Evolutionary conservation across 2,329 filamentous ascomycete genomes (phyloP).

Genomic region (Monilinia laxa): DNA sequence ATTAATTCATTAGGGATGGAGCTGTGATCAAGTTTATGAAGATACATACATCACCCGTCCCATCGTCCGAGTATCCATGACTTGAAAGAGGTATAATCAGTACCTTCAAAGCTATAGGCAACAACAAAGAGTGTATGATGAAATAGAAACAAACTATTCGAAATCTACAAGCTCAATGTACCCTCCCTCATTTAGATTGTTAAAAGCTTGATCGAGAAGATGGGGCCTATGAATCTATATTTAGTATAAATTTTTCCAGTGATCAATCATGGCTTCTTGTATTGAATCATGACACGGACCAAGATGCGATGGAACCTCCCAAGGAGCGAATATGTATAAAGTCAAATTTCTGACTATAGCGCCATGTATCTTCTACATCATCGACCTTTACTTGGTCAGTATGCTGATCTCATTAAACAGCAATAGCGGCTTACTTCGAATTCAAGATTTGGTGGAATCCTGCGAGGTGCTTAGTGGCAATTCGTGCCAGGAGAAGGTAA

Average conservation of each 20-base stretch:
- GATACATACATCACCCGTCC: conserved; percentile 7
- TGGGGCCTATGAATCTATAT: conserved; percentile 31
- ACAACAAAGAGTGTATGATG: neutral
- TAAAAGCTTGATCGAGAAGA: conserved; percentile 30
- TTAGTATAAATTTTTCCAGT: neutral
- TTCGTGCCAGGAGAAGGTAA: neutral
- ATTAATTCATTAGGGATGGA: conserved; percentile 3
- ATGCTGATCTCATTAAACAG: neutral
- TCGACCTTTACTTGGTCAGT: conserved; percentile 32
- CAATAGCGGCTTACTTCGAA: conserved; percentile 33
- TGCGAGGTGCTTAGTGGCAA: conserved; percentile 7
- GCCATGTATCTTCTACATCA: conserved; percentile 39
- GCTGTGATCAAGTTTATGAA: neutral
- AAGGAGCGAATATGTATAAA: conserved; percentile 25
- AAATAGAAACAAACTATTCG: conserved; percentile 29
- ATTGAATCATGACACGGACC: conserved; percentile 34
- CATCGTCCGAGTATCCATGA: conserved; percentile 16
- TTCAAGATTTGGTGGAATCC: conserved; percentile 36
- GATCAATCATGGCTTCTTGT: neutral
- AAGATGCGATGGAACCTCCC: conserved; percentile 42
- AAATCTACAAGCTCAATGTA: conserved; percentile 35
- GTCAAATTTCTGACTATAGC: conserved; percentile 26
- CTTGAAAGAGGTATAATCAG: neutral
- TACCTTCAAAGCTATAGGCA: neutral
- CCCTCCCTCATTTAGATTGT: conserved; percentile 33